Conservation (phyloP, 148 eudicot species). For the Fagopyrum tataricum region DNA sequence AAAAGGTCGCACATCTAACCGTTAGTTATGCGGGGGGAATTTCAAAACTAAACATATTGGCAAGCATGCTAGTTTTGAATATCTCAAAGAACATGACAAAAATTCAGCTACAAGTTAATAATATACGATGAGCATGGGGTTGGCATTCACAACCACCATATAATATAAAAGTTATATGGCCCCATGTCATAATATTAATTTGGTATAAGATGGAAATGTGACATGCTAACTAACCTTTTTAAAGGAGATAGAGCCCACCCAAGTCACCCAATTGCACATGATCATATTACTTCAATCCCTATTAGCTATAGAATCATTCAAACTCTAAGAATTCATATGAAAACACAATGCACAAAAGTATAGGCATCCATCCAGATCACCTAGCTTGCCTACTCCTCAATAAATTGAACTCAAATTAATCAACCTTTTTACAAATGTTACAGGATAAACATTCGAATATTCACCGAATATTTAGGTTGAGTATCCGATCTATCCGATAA, state of each 20-base stretch:
- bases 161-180: background rate
- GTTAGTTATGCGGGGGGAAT: too few species aligned
- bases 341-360: background rate
- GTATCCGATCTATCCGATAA: too few species aligned
- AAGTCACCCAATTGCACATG: background rate
- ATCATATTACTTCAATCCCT: background rate
- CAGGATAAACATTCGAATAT: too few species aligned
- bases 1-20: too few species aligned
- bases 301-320: background rate
- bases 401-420: too few species aligned
- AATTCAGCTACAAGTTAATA: background rate
- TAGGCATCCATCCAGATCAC: background rate
- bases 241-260: background rate
- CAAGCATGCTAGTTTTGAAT: background rate
- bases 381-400: too few species aligned
- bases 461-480: too few species aligned
- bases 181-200: background rate
- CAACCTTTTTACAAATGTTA: too few species aligned
- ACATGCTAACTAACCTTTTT: conserved; percentile 3
- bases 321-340: background rate
- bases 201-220: background rate
- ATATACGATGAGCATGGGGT: background rate
- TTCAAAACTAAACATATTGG: background rate
- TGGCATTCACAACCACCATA: background rate
- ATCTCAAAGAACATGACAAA: background rate